A percentile compares a stretch with the other conserved stretches of the same genome.
Evolutionary conservation across 345 rosid species (phyloP).

Genomic region (Rhodamnia rubescens): DNA sequence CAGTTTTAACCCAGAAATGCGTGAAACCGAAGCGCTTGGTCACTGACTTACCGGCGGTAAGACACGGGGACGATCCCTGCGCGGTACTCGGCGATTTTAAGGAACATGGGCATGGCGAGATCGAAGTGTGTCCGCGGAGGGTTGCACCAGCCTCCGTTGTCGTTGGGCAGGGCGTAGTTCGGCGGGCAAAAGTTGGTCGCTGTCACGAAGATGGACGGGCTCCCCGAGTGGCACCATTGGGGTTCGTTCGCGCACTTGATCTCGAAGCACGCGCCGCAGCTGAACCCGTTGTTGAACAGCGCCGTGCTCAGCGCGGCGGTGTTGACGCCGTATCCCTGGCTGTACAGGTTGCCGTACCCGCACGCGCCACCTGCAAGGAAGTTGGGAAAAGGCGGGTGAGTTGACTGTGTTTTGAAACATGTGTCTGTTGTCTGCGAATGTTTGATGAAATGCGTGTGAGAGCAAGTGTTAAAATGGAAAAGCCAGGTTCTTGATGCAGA

Average conservation of each 20-base stretch:
- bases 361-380: conserved; percentile 50
- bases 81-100: conserved; percentile 12
- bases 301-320: conserved; percentile 75
- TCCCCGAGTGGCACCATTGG: conserved; percentile 58
- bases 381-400: too few relatives aligned
- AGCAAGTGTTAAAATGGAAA: neutral
- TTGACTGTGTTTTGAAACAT: neutral
- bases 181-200: conserved; percentile 77
- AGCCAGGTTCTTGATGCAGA: neutral
- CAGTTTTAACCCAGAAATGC: neutral
- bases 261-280: conserved; percentile 69
- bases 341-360: conserved; percentile 61
- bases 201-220: conserved; percentile 53
- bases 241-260: conserved; percentile 52
- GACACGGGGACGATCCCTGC: conserved; percentile 16
- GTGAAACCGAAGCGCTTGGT: neutral
- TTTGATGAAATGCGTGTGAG: neutral
- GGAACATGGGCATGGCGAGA: conserved; percentile 19
- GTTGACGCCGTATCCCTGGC: conserved; percentile 73
- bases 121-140: conserved; percentile 15
- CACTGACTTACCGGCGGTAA: conserved; percentile 7
- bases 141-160: conserved; percentile 18
- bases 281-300: conserved; percentile 50
- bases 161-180: conserved; percentile 5
- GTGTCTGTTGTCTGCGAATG: neutral